Evolutionary conservation across 129 eudicot species (phyloP).

Genomic region (Flaveria robusta): DNA sequence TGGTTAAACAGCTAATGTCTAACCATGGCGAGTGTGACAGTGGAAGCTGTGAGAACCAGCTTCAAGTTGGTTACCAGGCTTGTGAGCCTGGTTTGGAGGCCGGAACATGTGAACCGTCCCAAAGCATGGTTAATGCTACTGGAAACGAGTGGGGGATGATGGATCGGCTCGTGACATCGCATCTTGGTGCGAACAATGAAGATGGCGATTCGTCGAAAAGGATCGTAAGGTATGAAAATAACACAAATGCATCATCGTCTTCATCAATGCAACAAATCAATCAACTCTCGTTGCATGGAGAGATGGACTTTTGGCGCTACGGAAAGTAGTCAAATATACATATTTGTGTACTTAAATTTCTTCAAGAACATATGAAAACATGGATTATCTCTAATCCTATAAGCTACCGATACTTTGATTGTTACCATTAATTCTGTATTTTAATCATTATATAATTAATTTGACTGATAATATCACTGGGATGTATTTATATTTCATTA

Average conservation of each 20-base stretch:
- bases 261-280: constrained; percentile 58
- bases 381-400: constrained; percentile 31
- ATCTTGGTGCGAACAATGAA: constrained; percentile 27
- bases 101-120: constrained; percentile 44
- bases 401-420: constrained; percentile 27
- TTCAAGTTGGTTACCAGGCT: constrained; percentile 39
- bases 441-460: constrained; percentile 18
- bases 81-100: constrained; percentile 46
- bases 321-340: constrained; percentile 45
- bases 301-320: constrained; percentile 85
- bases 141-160: constrained; percentile 66
- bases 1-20: constrained; percentile 63
- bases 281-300: constrained; percentile 60
- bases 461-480: not conserved
- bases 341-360: constrained; percentile 22
- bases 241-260: constrained; percentile 36
- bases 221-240: constrained; percentile 39
- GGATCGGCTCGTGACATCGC: constrained; percentile 47
- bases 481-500: not conserved
- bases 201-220: constrained; percentile 39
- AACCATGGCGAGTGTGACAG: constrained; percentile 54
- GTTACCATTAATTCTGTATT: constrained; percentile 36
- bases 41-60: constrained; percentile 54
- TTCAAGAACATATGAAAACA: not conserved
- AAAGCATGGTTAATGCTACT: constrained; percentile 24